These are phyloP conservation scores for Arachis hypogaea DNA, from an alignment of 306 rosid species.

Conservation along the genomic window DNA sequence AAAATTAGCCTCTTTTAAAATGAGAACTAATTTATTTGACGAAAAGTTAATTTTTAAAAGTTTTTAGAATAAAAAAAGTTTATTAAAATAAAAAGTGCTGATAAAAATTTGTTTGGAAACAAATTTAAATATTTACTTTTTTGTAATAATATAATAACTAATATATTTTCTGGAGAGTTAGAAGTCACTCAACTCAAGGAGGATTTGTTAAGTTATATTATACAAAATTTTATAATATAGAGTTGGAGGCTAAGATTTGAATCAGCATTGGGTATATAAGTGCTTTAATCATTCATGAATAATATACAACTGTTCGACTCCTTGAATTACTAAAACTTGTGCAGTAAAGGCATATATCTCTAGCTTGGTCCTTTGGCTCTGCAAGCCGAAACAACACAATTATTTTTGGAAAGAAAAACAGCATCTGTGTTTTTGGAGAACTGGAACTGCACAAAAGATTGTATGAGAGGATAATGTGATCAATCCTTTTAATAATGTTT, in stretches of 20 bases:
- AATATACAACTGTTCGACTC: constrained; percentile 30
- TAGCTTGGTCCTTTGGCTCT: constrained; percentile 36
- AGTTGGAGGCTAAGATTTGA: constrained; percentile 41
- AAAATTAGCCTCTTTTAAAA: too few relatives aligned
- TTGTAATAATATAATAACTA: constrained; percentile 34
- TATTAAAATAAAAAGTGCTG: too few relatives aligned
- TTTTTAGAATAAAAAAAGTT: too few relatives aligned
- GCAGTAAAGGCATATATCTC: constrained; percentile 3
- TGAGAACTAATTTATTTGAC: too few relatives aligned
- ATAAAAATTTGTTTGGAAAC: too few relatives aligned
- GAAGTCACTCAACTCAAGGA: constrained; percentile 61
- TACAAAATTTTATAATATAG: constrained; percentile 17
- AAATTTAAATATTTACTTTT: too few relatives aligned
- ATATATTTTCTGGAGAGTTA: constrained; percentile 45
- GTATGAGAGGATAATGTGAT: too few relatives aligned
- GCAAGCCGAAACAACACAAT: constrained; percentile 48
- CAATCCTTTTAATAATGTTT: too few relatives aligned
- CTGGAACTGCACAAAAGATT: background rate
- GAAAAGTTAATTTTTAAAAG: too few relatives aligned
- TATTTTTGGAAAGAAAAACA: constrained; percentile 24
- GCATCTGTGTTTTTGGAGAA: constrained; percentile 26
- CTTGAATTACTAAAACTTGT: constrained; percentile 34
- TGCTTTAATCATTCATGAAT: constrained; percentile 40
- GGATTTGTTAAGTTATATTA: constrained; percentile 37
- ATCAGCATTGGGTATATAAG: constrained; percentile 36